A percentile compares a stretch with the other conserved stretches of the same genome.
phyloP scores from a whole-genome alignment of 441 rosid species.

The Mallotus japonicus region DNA sequence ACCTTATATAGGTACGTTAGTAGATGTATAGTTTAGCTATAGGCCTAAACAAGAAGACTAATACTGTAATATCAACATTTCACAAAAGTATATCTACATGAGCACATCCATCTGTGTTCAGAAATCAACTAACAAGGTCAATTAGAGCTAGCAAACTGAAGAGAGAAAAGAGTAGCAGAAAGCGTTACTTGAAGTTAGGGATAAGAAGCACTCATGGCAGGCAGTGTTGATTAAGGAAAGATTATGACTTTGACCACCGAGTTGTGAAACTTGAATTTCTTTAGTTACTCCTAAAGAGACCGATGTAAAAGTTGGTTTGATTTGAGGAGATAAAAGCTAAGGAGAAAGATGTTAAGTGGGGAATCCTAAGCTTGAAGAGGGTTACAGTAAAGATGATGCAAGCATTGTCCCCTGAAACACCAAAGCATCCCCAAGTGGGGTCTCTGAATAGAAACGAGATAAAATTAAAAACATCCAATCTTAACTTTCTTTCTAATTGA shows the following conservation, averaged over 20 bases:
- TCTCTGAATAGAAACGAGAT: constrained; percentile 30
- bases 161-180: constrained; percentile 1
- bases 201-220: constrained; percentile 21
- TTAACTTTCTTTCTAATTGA: constrained; percentile 6
- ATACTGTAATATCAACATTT: neutral
- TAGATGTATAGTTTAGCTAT: too few relatives aligned
- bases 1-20: neutral
- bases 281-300: constrained; percentile 28
- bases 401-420: constrained; percentile 43
- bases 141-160: constrained; percentile 7
- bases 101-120: constrained; percentile 5
- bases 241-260: constrained; percentile 29
- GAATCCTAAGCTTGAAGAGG: constrained; percentile 52
- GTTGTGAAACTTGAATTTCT: constrained; percentile 34
- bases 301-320: constrained; percentile 34
- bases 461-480: constrained; percentile 24
- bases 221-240: constrained; percentile 17
- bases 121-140: neutral
- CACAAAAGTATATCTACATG: neutral
- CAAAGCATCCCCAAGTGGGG: constrained; percentile 45
- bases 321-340: constrained; percentile 30
- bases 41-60: neutral
- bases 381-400: constrained; percentile 40
- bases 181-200: constrained; percentile 8
- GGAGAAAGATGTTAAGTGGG: constrained; percentile 38